A percentile compares a stretch with the other conserved stretches of the same genome.
Conservation (phyloP, 345 rosid genomes). For the Bruguiera gymnorhiza region DNA sequence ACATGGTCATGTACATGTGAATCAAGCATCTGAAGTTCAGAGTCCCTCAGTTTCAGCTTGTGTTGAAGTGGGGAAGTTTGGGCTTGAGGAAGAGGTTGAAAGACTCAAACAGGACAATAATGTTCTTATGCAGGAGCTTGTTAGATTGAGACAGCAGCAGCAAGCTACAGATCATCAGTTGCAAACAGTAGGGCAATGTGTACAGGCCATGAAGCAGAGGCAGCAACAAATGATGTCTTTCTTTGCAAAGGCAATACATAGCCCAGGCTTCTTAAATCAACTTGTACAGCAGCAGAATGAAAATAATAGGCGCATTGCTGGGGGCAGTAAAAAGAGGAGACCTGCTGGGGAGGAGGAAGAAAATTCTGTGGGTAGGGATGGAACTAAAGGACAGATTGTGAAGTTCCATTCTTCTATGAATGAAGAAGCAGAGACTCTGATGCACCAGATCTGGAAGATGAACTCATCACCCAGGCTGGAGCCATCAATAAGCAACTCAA, state of each 20-base stretch:
- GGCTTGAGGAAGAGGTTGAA: constrained; percentile 92
- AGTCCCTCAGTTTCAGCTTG: constrained; percentile 65
- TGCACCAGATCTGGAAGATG: constrained; percentile 28
- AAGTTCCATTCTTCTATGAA: constrained; percentile 34
- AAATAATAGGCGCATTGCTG: constrained; percentile 49
- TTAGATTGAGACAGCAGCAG: constrained; percentile 86
- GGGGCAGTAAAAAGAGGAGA: constrained; percentile 27
- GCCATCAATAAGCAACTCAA: constrained; percentile 15
- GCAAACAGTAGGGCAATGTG: constrained; percentile 77
- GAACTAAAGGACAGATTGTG: constrained; percentile 19
- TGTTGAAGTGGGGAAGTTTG: constrained; percentile 96
- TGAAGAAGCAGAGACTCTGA: constrained; percentile 31
- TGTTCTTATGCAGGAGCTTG: constrained; percentile 95
- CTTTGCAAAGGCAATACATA: constrained; percentile 91
- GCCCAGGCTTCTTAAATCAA: constrained; percentile 88
- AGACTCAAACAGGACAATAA: constrained; percentile 92
- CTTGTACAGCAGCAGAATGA: constrained; percentile 94
- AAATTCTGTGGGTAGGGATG: constrained; percentile 4
- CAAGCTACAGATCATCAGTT: constrained; percentile 82
- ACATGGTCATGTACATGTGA: constrained; percentile 56
- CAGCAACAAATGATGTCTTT: constrained; percentile 98
- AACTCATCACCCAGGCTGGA: constrained; percentile 26
- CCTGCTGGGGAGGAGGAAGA: constrained; percentile 26
- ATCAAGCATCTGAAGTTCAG: constrained; percentile 62
- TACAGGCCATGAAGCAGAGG: constrained; percentile 94